These are phyloP conservation scores for Aspergillus avenaceus DNA, from an alignment of 495 filamentous ascomycete species.

Conservation along the genomic window DNA sequence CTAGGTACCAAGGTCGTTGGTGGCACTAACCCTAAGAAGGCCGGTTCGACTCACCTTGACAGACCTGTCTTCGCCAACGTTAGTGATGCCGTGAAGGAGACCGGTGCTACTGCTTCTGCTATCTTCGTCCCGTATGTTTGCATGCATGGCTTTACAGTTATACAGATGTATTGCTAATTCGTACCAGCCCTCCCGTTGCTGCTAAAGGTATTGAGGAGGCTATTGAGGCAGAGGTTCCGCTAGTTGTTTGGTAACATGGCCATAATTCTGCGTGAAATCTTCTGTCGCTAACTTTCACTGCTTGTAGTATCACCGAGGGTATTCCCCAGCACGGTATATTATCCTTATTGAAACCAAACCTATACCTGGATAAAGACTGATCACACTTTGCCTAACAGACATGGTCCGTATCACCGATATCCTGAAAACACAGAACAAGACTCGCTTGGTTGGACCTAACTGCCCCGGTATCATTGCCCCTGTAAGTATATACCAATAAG, in stretches of 20 bases:
- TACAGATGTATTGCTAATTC: conserved; percentile 12
- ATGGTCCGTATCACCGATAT: conserved; percentile 99
- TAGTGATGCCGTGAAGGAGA: conserved; percentile 82
- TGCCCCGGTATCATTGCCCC: conserved; percentile 97
- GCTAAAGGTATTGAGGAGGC: conserved; percentile 97
- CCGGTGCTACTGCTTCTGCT: conserved; percentile 84
- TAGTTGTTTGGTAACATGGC: conserved; percentile 74
- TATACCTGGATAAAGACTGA: conserved; percentile 16
- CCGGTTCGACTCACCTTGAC: conserved; percentile 81
- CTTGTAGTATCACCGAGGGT: conserved; percentile 83
- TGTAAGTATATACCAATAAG: conserved; percentile 35
- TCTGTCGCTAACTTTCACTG: background rate
- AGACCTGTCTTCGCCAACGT: conserved; percentile 92
- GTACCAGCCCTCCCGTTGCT: conserved; percentile 74
- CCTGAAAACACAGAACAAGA: conserved; percentile 96
- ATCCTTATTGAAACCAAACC: background rate
- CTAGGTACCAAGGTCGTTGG: conserved; percentile 94
- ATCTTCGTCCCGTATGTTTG: conserved; percentile 89
- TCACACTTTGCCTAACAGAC: conserved; percentile 49
- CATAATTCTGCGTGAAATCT: conserved; percentile 1
- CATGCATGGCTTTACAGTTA: background rate
- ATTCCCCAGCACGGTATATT: conserved; percentile 89
- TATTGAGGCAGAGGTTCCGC: conserved; percentile 82
- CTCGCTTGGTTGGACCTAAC: conserved; percentile 93
- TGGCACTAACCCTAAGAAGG: conserved; percentile 98